phyloP scores from a whole-genome alignment of 2,329 filamentous ascomycete species.

The Ceratocystis variospora region DNA sequence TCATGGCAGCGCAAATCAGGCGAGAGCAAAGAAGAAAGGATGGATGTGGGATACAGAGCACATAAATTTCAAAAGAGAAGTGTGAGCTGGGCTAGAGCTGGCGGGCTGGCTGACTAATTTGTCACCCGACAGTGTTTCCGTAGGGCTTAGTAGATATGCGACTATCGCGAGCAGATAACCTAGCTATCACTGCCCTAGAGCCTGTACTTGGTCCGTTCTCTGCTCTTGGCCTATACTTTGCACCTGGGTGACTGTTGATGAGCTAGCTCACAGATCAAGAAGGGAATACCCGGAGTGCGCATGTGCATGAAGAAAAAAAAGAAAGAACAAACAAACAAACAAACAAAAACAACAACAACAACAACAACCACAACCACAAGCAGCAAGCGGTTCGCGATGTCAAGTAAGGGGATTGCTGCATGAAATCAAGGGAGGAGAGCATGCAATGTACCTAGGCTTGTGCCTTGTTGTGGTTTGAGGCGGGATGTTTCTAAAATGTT shows the following conservation, averaged over 20 bases:
- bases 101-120: neutral
- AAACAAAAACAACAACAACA: too few species aligned
- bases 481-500: neutral
- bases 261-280: neutral
- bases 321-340: neutral
- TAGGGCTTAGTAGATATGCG: neutral
- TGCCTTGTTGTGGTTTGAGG: neutral
- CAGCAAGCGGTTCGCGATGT: too few species aligned
- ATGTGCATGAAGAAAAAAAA: neutral
- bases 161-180: neutral
- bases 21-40: neutral
- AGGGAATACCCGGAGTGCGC: neutral
- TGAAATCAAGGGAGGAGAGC: neutral
- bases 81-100: neutral
- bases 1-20: conserved; percentile 1
- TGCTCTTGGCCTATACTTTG: neutral
- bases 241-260: neutral
- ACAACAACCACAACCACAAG: too few species aligned
- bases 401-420: neutral
- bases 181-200: neutral
- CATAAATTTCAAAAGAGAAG: neutral
- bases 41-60: neutral
- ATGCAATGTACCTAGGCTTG: neutral
- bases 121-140: neutral
- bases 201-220: neutral